phyloP scores from a whole-genome alignment of 108 stramenopile genomes.

The Licmophora abbreviata region DNA sequence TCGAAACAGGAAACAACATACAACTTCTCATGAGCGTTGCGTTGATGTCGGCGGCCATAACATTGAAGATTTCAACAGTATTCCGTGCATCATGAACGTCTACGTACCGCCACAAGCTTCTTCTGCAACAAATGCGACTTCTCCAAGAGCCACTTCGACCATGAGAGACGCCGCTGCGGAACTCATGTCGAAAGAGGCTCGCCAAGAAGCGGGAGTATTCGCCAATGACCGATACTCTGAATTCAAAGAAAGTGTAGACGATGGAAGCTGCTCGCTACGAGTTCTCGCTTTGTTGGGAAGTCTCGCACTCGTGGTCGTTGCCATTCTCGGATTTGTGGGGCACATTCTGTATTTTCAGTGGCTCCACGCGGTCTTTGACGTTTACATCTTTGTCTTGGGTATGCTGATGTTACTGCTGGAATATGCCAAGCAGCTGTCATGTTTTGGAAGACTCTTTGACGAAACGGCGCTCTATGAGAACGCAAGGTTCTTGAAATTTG shows the following conservation, averaged over 20 bases:
- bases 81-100: no score
- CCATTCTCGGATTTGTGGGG: conserved; percentile 14
- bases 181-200: no score
- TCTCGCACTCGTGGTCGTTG: conserved; percentile 25
- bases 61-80: no score
- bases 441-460: conserved; percentile 4
- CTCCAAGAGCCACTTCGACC: no score
- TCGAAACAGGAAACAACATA: no score
- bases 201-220: conserved; percentile 3
- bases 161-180: no score
- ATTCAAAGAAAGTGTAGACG: not conserved
- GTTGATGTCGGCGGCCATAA: no score
- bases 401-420: conserved; percentile 27
- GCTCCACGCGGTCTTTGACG: conserved; percentile 31
- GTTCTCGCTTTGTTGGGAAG: conserved; percentile 34
- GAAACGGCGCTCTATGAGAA: conserved; percentile 15
- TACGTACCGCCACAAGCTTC: no score
- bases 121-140: no score
- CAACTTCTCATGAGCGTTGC: no score
- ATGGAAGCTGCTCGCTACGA: conserved; percentile 23
- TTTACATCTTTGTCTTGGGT: conserved; percentile 33
- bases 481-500: conserved; percentile 39
- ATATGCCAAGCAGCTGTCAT: conserved; percentile 8
- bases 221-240: not conserved
- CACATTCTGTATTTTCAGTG: conserved; percentile 24